phyloP scores from a whole-genome alignment of 179 eudicot species.

The Amaranthus tricolor region DNA sequence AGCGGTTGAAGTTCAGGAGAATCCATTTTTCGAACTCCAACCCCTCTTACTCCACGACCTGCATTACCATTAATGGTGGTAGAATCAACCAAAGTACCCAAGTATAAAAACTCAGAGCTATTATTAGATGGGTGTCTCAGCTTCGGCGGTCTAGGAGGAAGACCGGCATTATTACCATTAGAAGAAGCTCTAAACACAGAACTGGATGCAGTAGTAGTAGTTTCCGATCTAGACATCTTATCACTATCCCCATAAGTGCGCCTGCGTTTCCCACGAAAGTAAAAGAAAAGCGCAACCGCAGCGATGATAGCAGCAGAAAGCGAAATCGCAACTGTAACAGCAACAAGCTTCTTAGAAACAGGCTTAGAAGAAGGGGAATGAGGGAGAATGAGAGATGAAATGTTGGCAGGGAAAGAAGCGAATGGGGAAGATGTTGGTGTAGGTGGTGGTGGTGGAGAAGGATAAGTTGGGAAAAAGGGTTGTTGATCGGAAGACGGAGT shows the following conservation, averaged over 20 bases:
- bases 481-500: conserved; percentile 48
- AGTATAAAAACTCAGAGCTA: conserved; percentile 83
- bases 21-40: conserved; percentile 42
- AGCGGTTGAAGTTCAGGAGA: conserved; percentile 97
- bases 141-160: conserved; percentile 39
- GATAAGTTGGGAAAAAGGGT: conserved; percentile 60
- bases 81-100: conserved; percentile 66
- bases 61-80: conserved; percentile 26
- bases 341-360: conserved; percentile 44
- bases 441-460: conserved; percentile 55
- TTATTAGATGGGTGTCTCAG: conserved; percentile 43
- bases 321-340: conserved; percentile 47
- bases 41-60: conserved; percentile 3
- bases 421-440: conserved; percentile 30
- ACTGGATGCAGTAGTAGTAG: conserved; percentile 24
- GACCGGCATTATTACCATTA: conserved; percentile 31
- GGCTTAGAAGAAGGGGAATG: conserved; percentile 48
- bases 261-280: conserved; percentile 40
- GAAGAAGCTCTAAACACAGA: conserved; percentile 6
- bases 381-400: conserved; percentile 71
- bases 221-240: conserved; percentile 39
- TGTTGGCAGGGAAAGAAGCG: conserved; percentile 78
- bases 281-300: conserved; percentile 49
- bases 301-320: conserved; percentile 49
- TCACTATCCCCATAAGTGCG: neutral